Percentiles rank a stretch among this genome's conserved stretches.
phyloP scores from a whole-genome alignment of 2,329 filamentous ascomycete genomes.

The Sarocladium oryzae region DNA sequence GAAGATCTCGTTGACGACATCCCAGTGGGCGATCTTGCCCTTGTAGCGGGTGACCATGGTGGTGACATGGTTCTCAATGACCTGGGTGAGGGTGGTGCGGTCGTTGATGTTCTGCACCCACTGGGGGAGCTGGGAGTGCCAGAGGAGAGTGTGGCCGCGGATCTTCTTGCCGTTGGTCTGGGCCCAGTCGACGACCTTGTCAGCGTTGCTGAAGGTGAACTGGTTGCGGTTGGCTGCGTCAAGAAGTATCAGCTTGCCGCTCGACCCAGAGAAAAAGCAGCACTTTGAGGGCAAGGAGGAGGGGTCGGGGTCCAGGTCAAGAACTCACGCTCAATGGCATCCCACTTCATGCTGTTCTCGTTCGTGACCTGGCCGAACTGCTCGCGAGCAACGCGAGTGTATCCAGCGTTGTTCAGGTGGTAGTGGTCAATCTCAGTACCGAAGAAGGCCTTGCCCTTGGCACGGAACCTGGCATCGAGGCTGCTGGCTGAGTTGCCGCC shows the following conservation, averaged over 20 bases:
- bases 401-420: constrained; percentile 41
- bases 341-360: constrained; percentile 69
- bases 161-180: constrained; percentile 47
- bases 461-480: constrained; percentile 32
- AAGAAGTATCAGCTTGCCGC: too few relatives aligned
- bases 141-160: constrained; percentile 60
- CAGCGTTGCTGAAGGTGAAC: constrained; percentile 50
- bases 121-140: constrained; percentile 51
- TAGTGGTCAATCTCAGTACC: constrained; percentile 50
- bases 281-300: too few relatives aligned
- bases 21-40: constrained; percentile 56
- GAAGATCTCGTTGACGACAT: constrained; percentile 60
- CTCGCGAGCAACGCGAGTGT: constrained; percentile 48
- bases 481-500: background rate
- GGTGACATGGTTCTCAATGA: constrained; percentile 53
- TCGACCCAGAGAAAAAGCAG: too few relatives aligned
- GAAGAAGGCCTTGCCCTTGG: constrained; percentile 55
- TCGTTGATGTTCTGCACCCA: constrained; percentile 55
- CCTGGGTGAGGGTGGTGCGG: constrained; percentile 41
- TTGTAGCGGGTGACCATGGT: constrained; percentile 51
- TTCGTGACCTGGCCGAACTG: constrained; percentile 60
- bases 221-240: constrained; percentile 27
- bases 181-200: constrained; percentile 54
- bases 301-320: background rate
- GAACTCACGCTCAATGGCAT: constrained; percentile 40